Conservation (phyloP, 2,329 filamentous ascomycete genomes). For the Polytolypa hystricis region DNA sequence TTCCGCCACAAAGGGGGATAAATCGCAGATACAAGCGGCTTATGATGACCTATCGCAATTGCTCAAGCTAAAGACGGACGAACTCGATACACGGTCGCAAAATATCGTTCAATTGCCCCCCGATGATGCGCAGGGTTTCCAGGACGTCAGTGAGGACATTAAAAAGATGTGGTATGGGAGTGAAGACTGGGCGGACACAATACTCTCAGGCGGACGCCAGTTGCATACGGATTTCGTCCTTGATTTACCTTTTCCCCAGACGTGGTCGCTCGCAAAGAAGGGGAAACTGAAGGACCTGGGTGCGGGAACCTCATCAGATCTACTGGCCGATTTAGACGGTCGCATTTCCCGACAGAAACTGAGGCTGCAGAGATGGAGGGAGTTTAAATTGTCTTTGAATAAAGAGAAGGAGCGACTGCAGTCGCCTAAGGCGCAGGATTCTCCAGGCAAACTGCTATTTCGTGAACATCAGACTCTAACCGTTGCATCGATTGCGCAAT, state of each 20-base stretch:
- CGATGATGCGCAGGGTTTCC: slow-evolving; percentile 30
- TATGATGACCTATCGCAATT: slow-evolving; percentile 56
- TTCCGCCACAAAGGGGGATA: slow-evolving; percentile 46
- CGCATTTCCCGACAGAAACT: slow-evolving; percentile 56
- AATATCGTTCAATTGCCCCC: slow-evolving; percentile 12
- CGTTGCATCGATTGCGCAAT: slow-evolving; percentile 23
- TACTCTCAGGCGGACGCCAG: slow-evolving; percentile 56
- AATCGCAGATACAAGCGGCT: slow-evolving; percentile 45
- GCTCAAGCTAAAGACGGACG: slow-evolving; percentile 51
- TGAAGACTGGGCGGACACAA: slow-evolving; percentile 58
- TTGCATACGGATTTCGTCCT: slow-evolving; percentile 52
- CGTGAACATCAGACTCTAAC: slow-evolving; percentile 29
- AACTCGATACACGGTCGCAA: slow-evolving; percentile 33
- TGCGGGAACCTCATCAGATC: slow-evolving; percentile 18
- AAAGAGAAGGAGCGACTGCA: slow-evolving; percentile 10
- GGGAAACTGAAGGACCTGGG: slow-evolving; percentile 38
- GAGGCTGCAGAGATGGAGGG: slow-evolving; percentile 70
- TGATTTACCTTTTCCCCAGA: slow-evolving; percentile 53
- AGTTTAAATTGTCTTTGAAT: slow-evolving; percentile 41
- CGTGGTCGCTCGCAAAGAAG: slow-evolving; percentile 58
- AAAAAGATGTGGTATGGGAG: slow-evolving; percentile 68
- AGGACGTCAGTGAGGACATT: slow-evolving; percentile 46
- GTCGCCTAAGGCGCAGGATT: slow-evolving; percentile 9
- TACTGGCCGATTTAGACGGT: slow-evolving; percentile 57
- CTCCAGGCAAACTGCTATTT: slow-evolving; percentile 15